phyloP scores from a whole-genome alignment of 345 rosid species.

The Conringia planisiliqua region DNA sequence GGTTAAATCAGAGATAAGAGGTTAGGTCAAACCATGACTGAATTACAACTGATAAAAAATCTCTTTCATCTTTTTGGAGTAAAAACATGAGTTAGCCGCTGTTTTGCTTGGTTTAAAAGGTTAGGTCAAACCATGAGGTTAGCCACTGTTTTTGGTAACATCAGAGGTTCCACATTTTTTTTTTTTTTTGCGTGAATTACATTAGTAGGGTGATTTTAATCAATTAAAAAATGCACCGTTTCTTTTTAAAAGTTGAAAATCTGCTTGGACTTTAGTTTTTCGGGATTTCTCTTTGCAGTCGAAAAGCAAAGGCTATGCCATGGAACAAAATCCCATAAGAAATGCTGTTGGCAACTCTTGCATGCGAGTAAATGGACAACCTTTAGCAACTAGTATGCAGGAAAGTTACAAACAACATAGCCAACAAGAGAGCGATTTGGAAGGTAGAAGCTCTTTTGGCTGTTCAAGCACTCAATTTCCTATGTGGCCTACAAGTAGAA shows the following conservation, averaged over 20 bases:
- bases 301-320: slow-evolving; percentile 31
- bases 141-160: too few species aligned
- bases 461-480: slow-evolving; percentile 24
- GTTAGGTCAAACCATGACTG: too few species aligned
- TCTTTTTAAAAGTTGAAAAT: not conserved
- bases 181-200: too few species aligned
- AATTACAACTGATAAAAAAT: too few species aligned
- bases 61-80: not conserved
- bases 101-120: too few species aligned
- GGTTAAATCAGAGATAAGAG: too few species aligned
- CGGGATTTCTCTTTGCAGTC: slow-evolving; percentile 34
- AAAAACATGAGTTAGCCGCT: not conserved
- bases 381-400: slow-evolving; percentile 22
- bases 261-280: not conserved
- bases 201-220: too few species aligned
- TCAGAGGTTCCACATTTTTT: too few species aligned
- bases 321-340: slow-evolving; percentile 39
- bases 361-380: slow-evolving; percentile 32
- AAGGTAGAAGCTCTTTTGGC: slow-evolving; percentile 37
- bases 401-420: slow-evolving; percentile 19
- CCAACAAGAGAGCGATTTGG: slow-evolving; percentile 13
- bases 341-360: slow-evolving; percentile 31
- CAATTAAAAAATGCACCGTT: not conserved
- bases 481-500: slow-evolving; percentile 8
- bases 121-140: too few species aligned